Conservation (phyloP, 1,284 basidiomycete species). For the Psilocybe mexicana region DNA sequence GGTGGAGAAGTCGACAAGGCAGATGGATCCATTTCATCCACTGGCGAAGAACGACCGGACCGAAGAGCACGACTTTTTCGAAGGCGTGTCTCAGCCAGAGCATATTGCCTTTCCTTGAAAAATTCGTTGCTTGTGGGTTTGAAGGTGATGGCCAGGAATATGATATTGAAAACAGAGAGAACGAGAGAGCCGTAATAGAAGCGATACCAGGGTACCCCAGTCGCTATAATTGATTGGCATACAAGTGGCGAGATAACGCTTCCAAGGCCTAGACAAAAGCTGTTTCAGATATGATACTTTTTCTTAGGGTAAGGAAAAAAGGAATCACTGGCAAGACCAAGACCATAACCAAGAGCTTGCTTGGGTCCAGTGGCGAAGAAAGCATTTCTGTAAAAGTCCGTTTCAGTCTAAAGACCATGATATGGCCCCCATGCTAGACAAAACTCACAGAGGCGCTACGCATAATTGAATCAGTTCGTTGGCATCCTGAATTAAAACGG, state of each 20-base stretch:
- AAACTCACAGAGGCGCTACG: conserved; percentile 39
- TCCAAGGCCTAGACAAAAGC: conserved; percentile 42
- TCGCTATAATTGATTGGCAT: conserved; percentile 47
- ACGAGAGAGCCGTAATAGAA: conserved; percentile 57
- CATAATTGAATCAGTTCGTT: conserved; percentile 9
- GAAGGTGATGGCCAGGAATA: conserved; percentile 41
- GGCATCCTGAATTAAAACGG: neutral
- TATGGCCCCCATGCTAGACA: neutral
- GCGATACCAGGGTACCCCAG: conserved; percentile 47
- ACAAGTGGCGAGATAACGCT: conserved; percentile 49
- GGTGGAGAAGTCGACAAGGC: neutral
- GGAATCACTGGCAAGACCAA: conserved; percentile 48
- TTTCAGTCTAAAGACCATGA: conserved; percentile 1
- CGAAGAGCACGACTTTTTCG: neutral
- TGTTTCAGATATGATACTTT: neutral
- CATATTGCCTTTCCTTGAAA: conserved; percentile 24
- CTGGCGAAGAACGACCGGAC: neutral
- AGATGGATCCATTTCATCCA: neutral
- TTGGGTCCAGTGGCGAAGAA: conserved; percentile 45
- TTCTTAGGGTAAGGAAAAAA: neutral
- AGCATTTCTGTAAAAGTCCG: conserved; percentile 39
- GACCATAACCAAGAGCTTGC: conserved; percentile 47
- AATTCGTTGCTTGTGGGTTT: conserved; percentile 43
- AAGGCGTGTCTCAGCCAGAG: neutral
- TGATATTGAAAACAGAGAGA: conserved; percentile 41